A percentile compares a stretch with the other conserved stretches of the same genome.
These are phyloP conservation scores for Ailanthus altissimus DNA, from an alignment of 345 rosid genomes.

Conservation along the genomic window DNA sequence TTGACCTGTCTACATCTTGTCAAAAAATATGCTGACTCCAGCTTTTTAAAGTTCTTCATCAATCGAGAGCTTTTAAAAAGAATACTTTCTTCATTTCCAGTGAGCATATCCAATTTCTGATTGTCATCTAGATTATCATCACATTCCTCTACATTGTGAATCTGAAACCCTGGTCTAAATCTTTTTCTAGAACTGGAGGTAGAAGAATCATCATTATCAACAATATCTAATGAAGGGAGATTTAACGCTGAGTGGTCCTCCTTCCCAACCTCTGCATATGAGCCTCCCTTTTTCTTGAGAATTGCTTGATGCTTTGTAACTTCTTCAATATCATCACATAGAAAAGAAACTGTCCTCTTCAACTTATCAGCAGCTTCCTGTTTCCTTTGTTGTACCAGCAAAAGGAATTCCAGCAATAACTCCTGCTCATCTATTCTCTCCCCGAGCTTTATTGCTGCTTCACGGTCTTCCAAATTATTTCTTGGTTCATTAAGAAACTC, in stretches of 20 bases:
- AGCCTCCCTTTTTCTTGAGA: conserved; percentile 55
- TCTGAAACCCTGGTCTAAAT: conserved; percentile 46
- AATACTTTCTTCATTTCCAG: conserved; percentile 53
- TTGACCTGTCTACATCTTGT: conserved; percentile 68
- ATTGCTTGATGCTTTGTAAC: conserved; percentile 59
- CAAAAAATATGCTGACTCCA: conserved; percentile 81
- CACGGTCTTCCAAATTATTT: conserved; percentile 74
- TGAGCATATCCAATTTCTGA: conserved; percentile 38
- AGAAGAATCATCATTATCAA: conserved; percentile 49
- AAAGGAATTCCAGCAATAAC: conserved; percentile 82
- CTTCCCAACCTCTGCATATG: conserved; percentile 39
- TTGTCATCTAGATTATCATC: conserved; percentile 45
- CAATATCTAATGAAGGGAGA: conserved; percentile 41
- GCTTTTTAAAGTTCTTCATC: conserved; percentile 88
- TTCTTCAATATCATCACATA: conserved; percentile 81
- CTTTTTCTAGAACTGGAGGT: conserved; percentile 71
- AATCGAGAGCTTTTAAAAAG: conserved; percentile 66
- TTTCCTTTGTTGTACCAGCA: conserved; percentile 67
- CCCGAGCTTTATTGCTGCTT: conserved; percentile 76
- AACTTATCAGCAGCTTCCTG: conserved; percentile 74
- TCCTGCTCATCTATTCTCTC: conserved; percentile 87
- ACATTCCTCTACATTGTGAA: conserved; percentile 42
- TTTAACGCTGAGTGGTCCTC: conserved; percentile 48
- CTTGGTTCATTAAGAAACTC: conserved; percentile 84
- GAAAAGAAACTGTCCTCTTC: conserved; percentile 64